phyloP scores from a whole-genome alignment of 139 green algal genomes.

The Chlamydomonas sphaeroides region DNA sequence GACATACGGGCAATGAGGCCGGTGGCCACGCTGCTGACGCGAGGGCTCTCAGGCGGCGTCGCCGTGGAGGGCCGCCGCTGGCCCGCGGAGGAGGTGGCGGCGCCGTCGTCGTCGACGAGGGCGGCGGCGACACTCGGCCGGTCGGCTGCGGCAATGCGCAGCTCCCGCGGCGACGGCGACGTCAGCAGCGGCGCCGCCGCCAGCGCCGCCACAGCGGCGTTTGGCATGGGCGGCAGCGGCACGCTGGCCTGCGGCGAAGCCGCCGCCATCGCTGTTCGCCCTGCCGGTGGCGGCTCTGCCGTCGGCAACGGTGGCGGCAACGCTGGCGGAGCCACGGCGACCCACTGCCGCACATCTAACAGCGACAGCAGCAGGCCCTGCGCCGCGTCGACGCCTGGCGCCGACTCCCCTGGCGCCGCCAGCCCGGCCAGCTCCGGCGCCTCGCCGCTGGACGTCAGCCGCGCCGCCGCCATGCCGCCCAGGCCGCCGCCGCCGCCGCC shows the following conservation, averaged over 20 bases:
- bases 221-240: too few species aligned
- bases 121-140: too few species aligned
- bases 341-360: conserved; percentile 34
- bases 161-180: too few species aligned
- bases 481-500: background rate
- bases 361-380: conserved; percentile 30
- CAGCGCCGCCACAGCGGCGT: too few species aligned
- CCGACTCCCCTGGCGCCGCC: too few species aligned
- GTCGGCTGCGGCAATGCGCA: too few species aligned
- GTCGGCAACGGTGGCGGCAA: background rate
- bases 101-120: background rate
- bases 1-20: background rate
- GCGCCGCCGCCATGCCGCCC: too few species aligned
- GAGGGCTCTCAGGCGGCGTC: background rate
- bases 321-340: background rate
- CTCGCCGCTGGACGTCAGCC: too few species aligned
- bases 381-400: background rate
- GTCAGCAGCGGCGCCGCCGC: background rate
- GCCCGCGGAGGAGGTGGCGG: background rate
- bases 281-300: background rate
- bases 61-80: background rate
- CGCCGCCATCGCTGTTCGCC: background rate
- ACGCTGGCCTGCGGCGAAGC: background rate
- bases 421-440: too few species aligned
- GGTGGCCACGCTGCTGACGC: too few species aligned